These are phyloP conservation scores for Cladosporium halotolerans DNA, from an alignment of 2,329 filamentous ascomycete genomes.

Conservation along the genomic window DNA sequence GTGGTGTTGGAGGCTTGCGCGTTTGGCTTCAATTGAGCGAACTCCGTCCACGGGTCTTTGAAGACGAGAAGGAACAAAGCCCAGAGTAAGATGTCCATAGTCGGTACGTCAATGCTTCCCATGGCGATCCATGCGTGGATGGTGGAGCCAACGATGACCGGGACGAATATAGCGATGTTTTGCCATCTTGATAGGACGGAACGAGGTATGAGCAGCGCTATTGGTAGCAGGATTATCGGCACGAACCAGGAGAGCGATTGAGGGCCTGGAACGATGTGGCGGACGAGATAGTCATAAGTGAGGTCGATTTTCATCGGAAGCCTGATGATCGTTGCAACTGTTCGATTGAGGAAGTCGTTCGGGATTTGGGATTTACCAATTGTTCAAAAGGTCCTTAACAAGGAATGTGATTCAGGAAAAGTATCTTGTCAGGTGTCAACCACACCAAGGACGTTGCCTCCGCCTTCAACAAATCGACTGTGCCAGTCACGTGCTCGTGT, in stretches of 20 bases:
- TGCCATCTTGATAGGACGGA: slow-evolving; percentile 20
- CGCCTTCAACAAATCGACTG: too few relatives aligned
- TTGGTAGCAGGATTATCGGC: slow-evolving; percentile 20
- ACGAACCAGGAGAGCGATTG: slow-evolving; percentile 24
- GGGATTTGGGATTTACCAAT: too few relatives aligned
- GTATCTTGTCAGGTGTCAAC: too few relatives aligned
- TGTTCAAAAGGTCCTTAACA: too few relatives aligned
- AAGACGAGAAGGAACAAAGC: slow-evolving; percentile 22
- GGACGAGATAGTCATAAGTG: slow-evolving; percentile 18
- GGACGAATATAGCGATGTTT: slow-evolving; percentile 19
- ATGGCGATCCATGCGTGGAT: slow-evolving; percentile 25
- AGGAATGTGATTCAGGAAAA: too few relatives aligned
- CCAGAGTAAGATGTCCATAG: slow-evolving; percentile 24
- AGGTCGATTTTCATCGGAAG: not conserved
- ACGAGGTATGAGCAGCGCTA: slow-evolving; percentile 23
- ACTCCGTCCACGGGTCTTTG: slow-evolving; percentile 23
- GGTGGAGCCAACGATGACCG: slow-evolving; percentile 18
- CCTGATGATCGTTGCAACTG: too few relatives aligned
- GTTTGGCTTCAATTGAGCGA: slow-evolving; percentile 10
- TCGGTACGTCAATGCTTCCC: slow-evolving; percentile 26
- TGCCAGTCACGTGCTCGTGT: too few relatives aligned
- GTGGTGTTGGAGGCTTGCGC: not conserved
- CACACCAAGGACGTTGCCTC: too few relatives aligned
- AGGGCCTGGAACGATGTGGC: slow-evolving; percentile 26
- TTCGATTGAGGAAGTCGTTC: too few relatives aligned